phyloP scores from a whole-genome alignment of 2,329 filamentous ascomycete genomes.

The Rhinocladiella similis region DNA sequence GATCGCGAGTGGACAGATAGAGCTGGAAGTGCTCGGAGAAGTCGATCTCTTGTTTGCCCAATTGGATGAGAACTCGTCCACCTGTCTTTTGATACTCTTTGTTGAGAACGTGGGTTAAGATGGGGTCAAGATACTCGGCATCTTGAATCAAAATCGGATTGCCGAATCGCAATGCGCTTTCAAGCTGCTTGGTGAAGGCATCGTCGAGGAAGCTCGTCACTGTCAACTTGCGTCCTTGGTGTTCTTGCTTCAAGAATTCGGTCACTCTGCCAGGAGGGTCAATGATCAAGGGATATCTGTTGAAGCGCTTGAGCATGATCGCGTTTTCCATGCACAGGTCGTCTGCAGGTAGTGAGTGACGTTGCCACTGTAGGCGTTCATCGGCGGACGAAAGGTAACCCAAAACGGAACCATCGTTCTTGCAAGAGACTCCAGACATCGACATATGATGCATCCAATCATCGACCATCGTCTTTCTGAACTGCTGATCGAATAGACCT shows the following conservation, averaged over 20 bases:
- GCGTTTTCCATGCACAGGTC: slow-evolving; percentile 98
- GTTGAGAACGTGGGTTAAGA: slow-evolving; percentile 97
- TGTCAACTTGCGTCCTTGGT: slow-evolving; percentile 87
- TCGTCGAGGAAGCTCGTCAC: slow-evolving; percentile 98
- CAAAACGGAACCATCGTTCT: slow-evolving; percentile 88
- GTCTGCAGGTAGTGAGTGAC: slow-evolving; percentile 88
- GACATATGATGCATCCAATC: slow-evolving; percentile 95
- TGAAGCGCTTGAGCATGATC: slow-evolving; percentile 96
- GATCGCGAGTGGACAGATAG: slow-evolving; percentile 92
- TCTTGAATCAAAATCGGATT: slow-evolving; percentile 99
- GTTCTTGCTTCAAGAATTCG: slow-evolving; percentile 93
- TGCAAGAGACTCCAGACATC: slow-evolving; percentile 89
- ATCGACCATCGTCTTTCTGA: slow-evolving; percentile 95
- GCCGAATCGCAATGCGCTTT: slow-evolving; percentile 94
- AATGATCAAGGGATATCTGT: slow-evolving; percentile 96
- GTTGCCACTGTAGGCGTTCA: slow-evolving; percentile 92
- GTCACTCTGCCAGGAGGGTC: slow-evolving; percentile 93
- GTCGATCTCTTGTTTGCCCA: slow-evolving; percentile 98
- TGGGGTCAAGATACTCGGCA: slow-evolving; percentile 93
- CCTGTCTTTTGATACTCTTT: slow-evolving; percentile 99
- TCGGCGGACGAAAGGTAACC: slow-evolving; percentile 97
- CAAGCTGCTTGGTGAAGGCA: slow-evolving; percentile 95
- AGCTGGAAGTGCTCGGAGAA: slow-evolving; percentile 96
- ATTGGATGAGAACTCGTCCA: slow-evolving; percentile 94
- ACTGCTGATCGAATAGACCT: slow-evolving; percentile 96